phyloP scores from a whole-genome alignment of 73 alveolate species.

The Paramecium sonneborni region DNA sequence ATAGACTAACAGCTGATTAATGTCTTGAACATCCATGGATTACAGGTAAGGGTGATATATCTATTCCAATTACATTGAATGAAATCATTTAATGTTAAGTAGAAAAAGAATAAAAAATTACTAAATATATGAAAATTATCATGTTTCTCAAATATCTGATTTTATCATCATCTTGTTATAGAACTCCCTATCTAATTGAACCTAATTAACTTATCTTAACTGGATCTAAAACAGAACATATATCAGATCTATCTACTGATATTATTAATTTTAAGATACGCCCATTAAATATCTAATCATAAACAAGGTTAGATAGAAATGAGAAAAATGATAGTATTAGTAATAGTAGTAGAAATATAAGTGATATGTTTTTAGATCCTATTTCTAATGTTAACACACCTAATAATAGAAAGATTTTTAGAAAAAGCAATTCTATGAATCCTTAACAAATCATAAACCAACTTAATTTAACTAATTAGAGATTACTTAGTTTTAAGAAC shows the following conservation, averaged over 20 bases:
- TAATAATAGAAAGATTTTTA: not conserved
- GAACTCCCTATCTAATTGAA: not conserved
- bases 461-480: not conserved
- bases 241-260: not conserved
- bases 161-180: not conserved
- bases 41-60: not conserved
- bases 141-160: not conserved
- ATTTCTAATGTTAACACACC: not conserved
- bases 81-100: not conserved
- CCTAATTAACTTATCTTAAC: not conserved
- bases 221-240: not conserved
- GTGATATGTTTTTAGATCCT: not conserved
- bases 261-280: not conserved
- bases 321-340: not conserved
- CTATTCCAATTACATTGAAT: conserved; percentile 3
- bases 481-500: not conserved
- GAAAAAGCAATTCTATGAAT: not conserved
- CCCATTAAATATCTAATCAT: not conserved
- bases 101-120: not conserved
- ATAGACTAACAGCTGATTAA: conserved; percentile 23
- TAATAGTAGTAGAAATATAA: not conserved
- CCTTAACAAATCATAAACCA: not conserved
- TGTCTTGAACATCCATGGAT: conserved; percentile 46
- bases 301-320: not conserved
- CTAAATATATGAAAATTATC: not conserved